phyloP scores from a whole-genome alignment of 2,329 filamentous ascomycete species.

The Penicillium aurantiogriseum region DNA sequence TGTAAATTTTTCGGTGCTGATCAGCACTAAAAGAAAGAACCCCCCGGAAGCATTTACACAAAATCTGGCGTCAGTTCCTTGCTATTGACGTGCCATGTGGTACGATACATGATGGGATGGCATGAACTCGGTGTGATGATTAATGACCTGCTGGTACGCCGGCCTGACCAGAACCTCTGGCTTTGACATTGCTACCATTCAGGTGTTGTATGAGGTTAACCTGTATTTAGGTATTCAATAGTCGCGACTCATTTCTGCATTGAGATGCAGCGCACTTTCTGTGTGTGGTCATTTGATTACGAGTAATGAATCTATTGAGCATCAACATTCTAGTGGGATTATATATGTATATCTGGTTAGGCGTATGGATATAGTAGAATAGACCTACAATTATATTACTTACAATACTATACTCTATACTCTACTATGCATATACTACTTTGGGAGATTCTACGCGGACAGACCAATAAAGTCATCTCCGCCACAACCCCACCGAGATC shows the following conservation, averaged over 20 bases:
- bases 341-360: background rate
- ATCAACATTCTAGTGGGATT: background rate
- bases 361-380: background rate
- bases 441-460: too few species aligned
- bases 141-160: conserved; percentile 22
- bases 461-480: conserved; percentile 4
- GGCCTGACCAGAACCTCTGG: conserved; percentile 11
- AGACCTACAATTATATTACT: background rate
- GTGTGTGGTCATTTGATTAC: conserved; percentile 5
- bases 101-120: conserved; percentile 21
- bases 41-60: conserved; percentile 24
- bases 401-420: background rate
- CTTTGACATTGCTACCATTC: conserved; percentile 7
- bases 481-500: conserved; percentile 10
- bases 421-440: background rate
- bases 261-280: conserved; percentile 7
- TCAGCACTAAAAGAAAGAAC: conserved; percentile 12
- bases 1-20: conserved; percentile 17
- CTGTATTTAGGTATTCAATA: conserved; percentile 9
- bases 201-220: conserved; percentile 2
- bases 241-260: conserved; percentile 9
- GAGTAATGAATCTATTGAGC: conserved; percentile 12
- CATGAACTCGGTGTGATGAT: conserved; percentile 21
- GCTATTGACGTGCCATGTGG: conserved; percentile 21
- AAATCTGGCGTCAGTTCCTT: conserved; percentile 22